Percentiles rank a stretch among this genome's conserved stretches.
Evolutionary conservation across 208 protist genomes (phyloP).

Genomic region (Wallacemonas collosoma): DNA sequence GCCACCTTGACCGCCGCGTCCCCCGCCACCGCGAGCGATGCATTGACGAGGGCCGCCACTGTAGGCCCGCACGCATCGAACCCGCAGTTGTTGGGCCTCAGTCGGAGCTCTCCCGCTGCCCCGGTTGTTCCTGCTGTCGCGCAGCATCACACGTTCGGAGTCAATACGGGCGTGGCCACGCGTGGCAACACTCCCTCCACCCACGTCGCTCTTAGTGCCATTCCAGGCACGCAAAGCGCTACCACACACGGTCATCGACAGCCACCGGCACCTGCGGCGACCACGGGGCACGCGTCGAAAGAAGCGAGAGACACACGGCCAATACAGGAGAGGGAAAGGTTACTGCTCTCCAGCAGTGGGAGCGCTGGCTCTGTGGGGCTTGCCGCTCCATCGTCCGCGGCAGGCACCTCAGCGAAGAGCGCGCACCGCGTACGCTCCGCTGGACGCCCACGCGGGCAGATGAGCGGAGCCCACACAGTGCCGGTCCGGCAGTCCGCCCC

Average conservation of each 20-base stretch:
- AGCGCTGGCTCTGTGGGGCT: background rate
- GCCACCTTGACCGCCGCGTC: background rate
- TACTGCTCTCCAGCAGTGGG: conserved; percentile 20
- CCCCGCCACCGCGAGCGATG: background rate
- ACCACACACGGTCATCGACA: too few relatives aligned
- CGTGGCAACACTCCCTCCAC: too few relatives aligned
- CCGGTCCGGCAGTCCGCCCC: background rate
- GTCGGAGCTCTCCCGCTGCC: background rate
- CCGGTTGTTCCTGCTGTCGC: too few relatives aligned
- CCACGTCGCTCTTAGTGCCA: too few relatives aligned
- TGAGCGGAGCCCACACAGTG: background rate
- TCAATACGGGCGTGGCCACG: too few relatives aligned
- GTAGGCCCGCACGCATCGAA: too few relatives aligned
- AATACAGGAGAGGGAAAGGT: background rate
- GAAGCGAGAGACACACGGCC: too few relatives aligned
- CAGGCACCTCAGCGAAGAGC: background rate
- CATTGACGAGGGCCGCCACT: background rate
- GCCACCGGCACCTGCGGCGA: too few relatives aligned
- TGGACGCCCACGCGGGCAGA: background rate
- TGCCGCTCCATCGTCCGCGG: too few relatives aligned
- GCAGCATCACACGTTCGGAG: too few relatives aligned
- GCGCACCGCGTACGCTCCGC: background rate
- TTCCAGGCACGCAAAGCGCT: too few relatives aligned
- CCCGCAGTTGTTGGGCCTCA: background rate
- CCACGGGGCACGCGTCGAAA: too few relatives aligned